phyloP scores from a whole-genome alignment of 768 basidiomycete species.

The Piloderma croceum region DNA sequence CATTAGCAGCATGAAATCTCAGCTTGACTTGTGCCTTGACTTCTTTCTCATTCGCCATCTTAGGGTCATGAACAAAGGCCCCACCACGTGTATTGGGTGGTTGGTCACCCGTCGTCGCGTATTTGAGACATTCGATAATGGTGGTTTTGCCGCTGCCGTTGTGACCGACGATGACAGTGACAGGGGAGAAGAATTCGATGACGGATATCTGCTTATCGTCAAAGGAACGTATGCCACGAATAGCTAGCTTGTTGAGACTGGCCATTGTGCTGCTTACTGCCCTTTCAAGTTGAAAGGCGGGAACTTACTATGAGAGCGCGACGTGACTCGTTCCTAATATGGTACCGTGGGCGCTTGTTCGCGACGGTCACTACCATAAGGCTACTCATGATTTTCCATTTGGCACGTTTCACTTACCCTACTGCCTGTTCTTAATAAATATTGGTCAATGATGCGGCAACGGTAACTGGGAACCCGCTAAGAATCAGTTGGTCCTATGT shows the following conservation, averaged over 20 bases:
- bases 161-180: conserved; percentile 97
- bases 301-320: too few species aligned
- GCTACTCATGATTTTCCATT: too few species aligned
- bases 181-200: conserved; percentile 95
- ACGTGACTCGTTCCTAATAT: too few species aligned
- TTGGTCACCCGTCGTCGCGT: conserved; percentile 96
- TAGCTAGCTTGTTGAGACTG: conserved; percentile 85
- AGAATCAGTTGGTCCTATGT: too few species aligned
- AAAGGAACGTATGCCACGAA: conserved; percentile 91
- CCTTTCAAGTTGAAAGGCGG: too few species aligned
- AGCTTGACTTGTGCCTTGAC: conserved; percentile 98
- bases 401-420: too few species aligned
- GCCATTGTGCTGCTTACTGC: conserved; percentile 53
- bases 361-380: too few species aligned
- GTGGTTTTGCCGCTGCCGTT: conserved; percentile 99
- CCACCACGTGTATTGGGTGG: conserved; percentile 97
- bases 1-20: conserved; percentile 85
- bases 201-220: conserved; percentile 92
- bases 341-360: too few species aligned
- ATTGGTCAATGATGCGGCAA: too few species aligned
- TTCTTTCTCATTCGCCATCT: conserved; percentile 99
- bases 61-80: conserved; percentile 98
- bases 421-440: too few species aligned
- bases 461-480: too few species aligned
- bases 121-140: conserved; percentile 98